Evolutionary conservation across 371 early-diverging fungal species (phyloP), one percentile per base, ranked within the genome.

Genomic region (Mortierella sp.): DNA sequence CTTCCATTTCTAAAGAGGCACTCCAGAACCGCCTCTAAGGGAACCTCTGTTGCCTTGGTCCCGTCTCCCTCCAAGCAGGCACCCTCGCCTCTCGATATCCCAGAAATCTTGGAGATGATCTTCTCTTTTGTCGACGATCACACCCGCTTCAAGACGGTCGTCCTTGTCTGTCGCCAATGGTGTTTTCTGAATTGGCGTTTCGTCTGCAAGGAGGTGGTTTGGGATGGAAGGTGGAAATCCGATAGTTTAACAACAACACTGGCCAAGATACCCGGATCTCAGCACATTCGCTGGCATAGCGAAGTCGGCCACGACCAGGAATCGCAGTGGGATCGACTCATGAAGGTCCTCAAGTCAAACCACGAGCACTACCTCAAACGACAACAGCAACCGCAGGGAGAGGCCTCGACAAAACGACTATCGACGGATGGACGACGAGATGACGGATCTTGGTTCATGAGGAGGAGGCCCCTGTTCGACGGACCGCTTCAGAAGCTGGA

Each of bases 141-240:
- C n/a, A 54, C 51, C 24, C 72, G 48, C 12, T 51, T 51, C 35
- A 48, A 44, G 7, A 51, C 54, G n/a, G 72, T 29, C 5, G 51
- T 48, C 21, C 51, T 72, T 29, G 72, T 72, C 46, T 51, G 51
- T 35, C 32, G 72, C 24, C 38, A 72, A 38, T 72, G 72, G 72
- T 72, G 32, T 38, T n/a, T 72, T 12, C 21, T 72, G 35, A 72
- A 51, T n/a, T 24, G 51, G 24, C 72, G 32, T 10, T 21, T 49
- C 24, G 38, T 72, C 54, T 68, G 68, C 43, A 68, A 68, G 24
- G 68, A 41, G 21, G 38, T 68, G 21, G 38, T 68, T 3, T 68
- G 68, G 68, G 68, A 68, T 35, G 68, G 68, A 68, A 68, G 38
- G 38, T 68, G 68, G 41, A 24, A 68, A 38, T 68, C 68, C 11